A percentile compares a stretch with the other conserved stretches of the same genome.
phyloP scores from a whole-genome alignment of 2,329 filamentous ascomycete genomes.

The Cordyceps tenuipes region DNA sequence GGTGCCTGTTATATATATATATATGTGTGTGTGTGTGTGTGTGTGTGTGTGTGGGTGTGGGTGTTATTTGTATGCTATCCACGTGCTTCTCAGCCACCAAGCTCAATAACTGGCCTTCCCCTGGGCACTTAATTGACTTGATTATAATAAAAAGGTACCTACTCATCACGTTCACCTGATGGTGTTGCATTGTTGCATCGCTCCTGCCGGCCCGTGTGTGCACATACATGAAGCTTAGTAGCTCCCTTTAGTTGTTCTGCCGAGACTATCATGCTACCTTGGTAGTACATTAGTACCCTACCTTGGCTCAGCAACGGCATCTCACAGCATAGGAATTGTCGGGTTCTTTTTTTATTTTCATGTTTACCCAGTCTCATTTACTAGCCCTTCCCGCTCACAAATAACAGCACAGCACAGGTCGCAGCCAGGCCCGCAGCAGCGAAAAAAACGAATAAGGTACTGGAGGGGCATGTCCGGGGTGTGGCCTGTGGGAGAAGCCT shows the following conservation, averaged over 20 bases:
- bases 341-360: background rate
- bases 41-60: too few species aligned
- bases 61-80: background rate
- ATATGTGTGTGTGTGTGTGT: background rate
- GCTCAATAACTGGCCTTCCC: background rate
- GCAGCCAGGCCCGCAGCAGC: background rate
- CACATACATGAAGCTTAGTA: too few species aligned
- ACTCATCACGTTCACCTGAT: too few species aligned
- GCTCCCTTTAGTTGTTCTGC: too few species aligned
- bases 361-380: background rate
- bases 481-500: constrained; percentile 9
- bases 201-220: too few species aligned
- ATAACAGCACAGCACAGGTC: constrained; percentile 1
- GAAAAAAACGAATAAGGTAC: background rate
- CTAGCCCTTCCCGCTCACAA: constrained; percentile 3
- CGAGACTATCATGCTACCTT: too few species aligned
- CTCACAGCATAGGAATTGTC: background rate
- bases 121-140: too few species aligned
- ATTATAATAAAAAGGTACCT: too few species aligned
- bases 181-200: too few species aligned
- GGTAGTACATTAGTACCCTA: background rate
- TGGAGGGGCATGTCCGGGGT: too few species aligned
- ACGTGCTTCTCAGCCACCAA: background rate
- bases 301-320: background rate
- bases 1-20: background rate